Percentiles rank a stretch among this genome's conserved stretches.
Conservation (phyloP, 2,329 filamentous ascomycete genomes). For the Talaromyces atroroseus region DNA sequence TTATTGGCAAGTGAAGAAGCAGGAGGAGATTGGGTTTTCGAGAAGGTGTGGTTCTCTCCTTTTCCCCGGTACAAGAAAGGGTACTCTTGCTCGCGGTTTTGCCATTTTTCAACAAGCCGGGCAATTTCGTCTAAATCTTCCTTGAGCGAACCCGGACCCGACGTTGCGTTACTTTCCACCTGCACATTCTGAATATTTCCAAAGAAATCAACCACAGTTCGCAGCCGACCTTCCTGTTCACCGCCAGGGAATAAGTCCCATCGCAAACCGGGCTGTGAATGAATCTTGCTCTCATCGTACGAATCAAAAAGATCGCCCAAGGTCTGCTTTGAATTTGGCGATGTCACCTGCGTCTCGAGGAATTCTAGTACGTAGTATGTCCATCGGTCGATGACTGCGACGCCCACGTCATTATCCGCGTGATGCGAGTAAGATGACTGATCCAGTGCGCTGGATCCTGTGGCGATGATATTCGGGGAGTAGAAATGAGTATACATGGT, state of each 20-base stretch:
- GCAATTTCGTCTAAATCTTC: constrained; percentile 74
- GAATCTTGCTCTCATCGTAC: constrained; percentile 91
- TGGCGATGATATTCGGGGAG: constrained; percentile 95
- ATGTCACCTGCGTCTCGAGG: constrained; percentile 81
- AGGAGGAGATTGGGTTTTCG: background rate
- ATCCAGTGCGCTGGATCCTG: constrained; percentile 91
- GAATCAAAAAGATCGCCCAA: constrained; percentile 93
- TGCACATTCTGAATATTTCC: constrained; percentile 98
- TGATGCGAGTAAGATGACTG: constrained; percentile 97
- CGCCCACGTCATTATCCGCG: constrained; percentile 94
- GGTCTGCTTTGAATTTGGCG: constrained; percentile 80
- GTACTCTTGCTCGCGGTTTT: constrained; percentile 31
- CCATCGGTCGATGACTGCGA: constrained; percentile 96
- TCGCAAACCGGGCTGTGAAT: constrained; percentile 82
- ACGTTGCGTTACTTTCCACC: constrained; percentile 59
- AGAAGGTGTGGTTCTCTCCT: constrained; percentile 10
- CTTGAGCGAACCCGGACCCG: constrained; percentile 48
- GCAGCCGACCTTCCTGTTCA: constrained; percentile 67
- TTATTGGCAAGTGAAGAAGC: constrained; percentile 25
- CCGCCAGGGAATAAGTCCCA: constrained; percentile 94
- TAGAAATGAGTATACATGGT: constrained; percentile 99
- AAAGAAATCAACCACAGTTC: constrained; percentile 93
- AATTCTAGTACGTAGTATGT: constrained; percentile 99
- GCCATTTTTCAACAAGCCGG: constrained; percentile 51
- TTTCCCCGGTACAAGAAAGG: constrained; percentile 18